Percentiles rank a stretch among this genome's conserved stretches.
These are phyloP conservation scores for Colletotrichum aenigma DNA, from an alignment of 2,329 filamentous ascomycete species.

Conservation along the genomic window DNA sequence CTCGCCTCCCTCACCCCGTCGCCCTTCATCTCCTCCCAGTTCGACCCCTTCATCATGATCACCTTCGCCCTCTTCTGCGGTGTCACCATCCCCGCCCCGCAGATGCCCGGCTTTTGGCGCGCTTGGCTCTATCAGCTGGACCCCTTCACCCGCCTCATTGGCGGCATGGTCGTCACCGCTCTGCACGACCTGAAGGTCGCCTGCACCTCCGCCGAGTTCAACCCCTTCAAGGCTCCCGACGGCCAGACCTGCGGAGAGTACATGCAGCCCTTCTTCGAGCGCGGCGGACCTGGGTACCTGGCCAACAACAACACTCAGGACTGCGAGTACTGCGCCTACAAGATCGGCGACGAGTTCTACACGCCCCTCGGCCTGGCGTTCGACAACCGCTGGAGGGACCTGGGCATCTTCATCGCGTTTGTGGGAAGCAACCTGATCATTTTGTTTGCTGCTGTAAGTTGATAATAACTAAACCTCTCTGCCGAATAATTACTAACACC, in stretches of 20 bases:
- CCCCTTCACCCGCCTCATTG: slow-evolving; percentile 82
- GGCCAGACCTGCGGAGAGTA: slow-evolving; percentile 76
- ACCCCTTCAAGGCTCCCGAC: slow-evolving; percentile 68
- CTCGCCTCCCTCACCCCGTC: slow-evolving; percentile 79
- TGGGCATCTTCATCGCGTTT: slow-evolving; percentile 80
- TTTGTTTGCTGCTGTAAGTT: slow-evolving; percentile 56
- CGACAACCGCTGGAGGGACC: slow-evolving; percentile 76
- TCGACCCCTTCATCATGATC: slow-evolving; percentile 84
- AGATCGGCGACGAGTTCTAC: slow-evolving; percentile 82
- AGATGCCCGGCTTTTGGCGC: slow-evolving; percentile 81
- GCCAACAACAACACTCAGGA: slow-evolving; percentile 65
- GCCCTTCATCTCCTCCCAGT: slow-evolving; percentile 77
- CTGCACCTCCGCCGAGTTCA: slow-evolving; percentile 68
- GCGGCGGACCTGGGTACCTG: slow-evolving; percentile 75
- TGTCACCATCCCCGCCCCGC: slow-evolving; percentile 78
- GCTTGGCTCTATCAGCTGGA: slow-evolving; percentile 83
- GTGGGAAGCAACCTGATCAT: slow-evolving; percentile 78
- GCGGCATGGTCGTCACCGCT: slow-evolving; percentile 80
- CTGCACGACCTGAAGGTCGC: slow-evolving; percentile 68
- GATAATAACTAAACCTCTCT: not conserved
- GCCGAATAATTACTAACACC: not conserved
- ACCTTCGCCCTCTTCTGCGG: slow-evolving; percentile 87
- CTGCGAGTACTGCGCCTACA: slow-evolving; percentile 85
- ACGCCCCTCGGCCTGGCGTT: slow-evolving; percentile 69
- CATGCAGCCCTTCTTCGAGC: slow-evolving; percentile 72